Evolutionary conservation across 2,329 filamentous ascomycete species (phyloP).

Genomic region (Aspergillus terreus): DNA sequence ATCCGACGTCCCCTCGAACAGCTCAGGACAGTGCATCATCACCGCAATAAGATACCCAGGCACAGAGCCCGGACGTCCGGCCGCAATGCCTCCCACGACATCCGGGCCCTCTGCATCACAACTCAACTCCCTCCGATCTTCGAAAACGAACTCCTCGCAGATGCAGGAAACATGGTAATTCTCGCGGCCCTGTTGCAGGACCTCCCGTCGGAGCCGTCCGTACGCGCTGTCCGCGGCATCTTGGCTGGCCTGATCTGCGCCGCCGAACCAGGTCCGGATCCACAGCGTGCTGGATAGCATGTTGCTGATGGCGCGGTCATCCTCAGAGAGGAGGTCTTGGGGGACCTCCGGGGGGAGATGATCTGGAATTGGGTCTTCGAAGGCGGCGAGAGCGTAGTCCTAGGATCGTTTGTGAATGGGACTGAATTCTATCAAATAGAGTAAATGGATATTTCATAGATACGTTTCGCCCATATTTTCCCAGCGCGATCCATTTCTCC

Average conservation of each 20-base stretch:
- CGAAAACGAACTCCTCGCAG: not conserved
- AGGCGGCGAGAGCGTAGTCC: not conserved
- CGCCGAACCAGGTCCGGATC: slow-evolving; percentile 1
- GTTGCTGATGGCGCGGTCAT: not conserved
- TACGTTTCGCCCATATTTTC: not conserved
- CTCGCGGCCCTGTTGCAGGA: not conserved
- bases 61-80: not conserved
- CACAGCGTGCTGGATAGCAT: not conserved
- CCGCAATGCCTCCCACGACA: not conserved
- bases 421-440: too few relatives aligned
- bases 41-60: not conserved
- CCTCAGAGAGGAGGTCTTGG: not conserved
- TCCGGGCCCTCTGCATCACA: not conserved
- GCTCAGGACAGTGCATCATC: not conserved
- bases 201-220: not conserved
- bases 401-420: not conserved
- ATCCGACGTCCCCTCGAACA: not conserved
- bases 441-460: not conserved
- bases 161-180: not conserved
- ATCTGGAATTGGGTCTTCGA: not conserved
- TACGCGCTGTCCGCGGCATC: not conserved
- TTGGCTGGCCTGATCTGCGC: not conserved
- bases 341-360: not conserved
- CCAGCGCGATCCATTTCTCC: not conserved
- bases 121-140: not conserved